Evolutionary conservation across 805 yeast genomes (phyloP).

Genomic region (Ogataea allantospora): DNA sequence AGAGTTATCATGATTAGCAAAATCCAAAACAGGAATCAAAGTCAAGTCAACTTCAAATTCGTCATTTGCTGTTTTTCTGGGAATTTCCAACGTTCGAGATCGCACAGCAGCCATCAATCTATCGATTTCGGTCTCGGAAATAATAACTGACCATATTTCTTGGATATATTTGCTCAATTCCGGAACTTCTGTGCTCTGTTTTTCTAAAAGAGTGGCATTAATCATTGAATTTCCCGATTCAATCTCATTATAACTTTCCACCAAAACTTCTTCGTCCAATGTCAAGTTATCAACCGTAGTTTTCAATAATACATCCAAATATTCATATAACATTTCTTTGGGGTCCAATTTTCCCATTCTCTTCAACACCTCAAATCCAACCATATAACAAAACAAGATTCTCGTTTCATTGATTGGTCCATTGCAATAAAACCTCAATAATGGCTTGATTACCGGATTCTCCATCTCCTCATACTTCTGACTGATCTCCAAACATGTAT

Average conservation of each 20-base stretch:
- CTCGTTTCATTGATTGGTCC: slow-evolving; percentile 25
- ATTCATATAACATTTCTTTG: slow-evolving; percentile 19
- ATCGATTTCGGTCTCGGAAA: slow-evolving; percentile 13
- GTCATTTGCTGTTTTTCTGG: slow-evolving; percentile 36
- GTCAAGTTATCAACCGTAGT: slow-evolving; percentile 34
- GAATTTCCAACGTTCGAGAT: slow-evolving; percentile 66
- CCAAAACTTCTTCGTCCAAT: slow-evolving; percentile 28
- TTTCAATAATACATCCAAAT: slow-evolving; percentile 34
- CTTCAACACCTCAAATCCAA: slow-evolving; percentile 20
- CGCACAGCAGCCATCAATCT: slow-evolving; percentile 43
- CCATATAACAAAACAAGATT: slow-evolving; percentile 26
- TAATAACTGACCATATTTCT: slow-evolving; percentile 18
- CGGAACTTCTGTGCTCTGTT: slow-evolving; percentile 13
- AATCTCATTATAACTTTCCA: slow-evolving; percentile 20
- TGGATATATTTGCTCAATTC: slow-evolving; percentile 19
- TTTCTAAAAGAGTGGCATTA: slow-evolving; percentile 15
- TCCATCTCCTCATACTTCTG: slow-evolving; percentile 11
- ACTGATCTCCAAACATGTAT: slow-evolving; percentile 24
- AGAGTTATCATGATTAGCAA: slow-evolving; percentile 56
- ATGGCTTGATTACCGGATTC: slow-evolving; percentile 15
- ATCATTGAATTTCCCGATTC: slow-evolving; percentile 13
- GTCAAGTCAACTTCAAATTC: slow-evolving; percentile 51
- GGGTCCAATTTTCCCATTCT: slow-evolving; percentile 3
- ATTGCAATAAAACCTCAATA: slow-evolving; percentile 19
- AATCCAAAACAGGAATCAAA: slow-evolving; percentile 65